A percentile compares a stretch with the other conserved stretches of the same genome.
These are phyloP conservation scores for Skeletonema marinoi DNA, from an alignment of 108 stramenopile species.

Conservation along the genomic window DNA sequence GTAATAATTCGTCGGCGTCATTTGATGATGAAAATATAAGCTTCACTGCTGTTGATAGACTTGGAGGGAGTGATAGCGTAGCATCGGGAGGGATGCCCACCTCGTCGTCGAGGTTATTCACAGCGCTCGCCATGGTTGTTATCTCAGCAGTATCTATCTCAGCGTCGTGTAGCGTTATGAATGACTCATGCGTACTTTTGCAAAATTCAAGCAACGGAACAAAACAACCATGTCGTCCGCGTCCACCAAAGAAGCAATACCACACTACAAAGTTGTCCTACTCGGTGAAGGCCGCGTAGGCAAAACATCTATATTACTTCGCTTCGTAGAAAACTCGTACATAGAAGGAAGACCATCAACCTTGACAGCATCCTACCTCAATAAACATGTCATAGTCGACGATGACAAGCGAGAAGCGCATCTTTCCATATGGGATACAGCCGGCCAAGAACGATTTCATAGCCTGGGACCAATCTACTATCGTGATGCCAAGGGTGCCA, in stretches of 20 bases:
- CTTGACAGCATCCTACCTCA: conserved; percentile 61
- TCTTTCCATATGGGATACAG: conserved; percentile 97
- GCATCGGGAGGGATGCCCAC: conserved; percentile 33
- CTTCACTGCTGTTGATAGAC: conserved; percentile 8
- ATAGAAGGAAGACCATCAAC: conserved; percentile 52
- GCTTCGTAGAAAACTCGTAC: conserved; percentile 51
- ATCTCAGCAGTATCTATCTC: no score
- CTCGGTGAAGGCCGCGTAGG: conserved; percentile 54
- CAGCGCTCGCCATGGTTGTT: conserved; percentile 1
- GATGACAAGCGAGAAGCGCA: conserved; percentile 18
- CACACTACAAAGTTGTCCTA: conserved; percentile 30
- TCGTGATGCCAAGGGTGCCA: conserved; percentile 95
- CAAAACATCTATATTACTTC: conserved; percentile 69
- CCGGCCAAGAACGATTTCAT: conserved; percentile 98
- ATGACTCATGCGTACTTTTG: no score
- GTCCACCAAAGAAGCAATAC: background rate
- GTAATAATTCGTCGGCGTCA: conserved; percentile 1
- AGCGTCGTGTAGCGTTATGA: no score
- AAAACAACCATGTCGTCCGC: background rate
- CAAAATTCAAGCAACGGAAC: background rate
- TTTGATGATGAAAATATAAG: conserved; percentile 7
- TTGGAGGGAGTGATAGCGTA: conserved; percentile 23
- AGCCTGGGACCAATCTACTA: conserved; percentile 96
- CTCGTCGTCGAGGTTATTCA: conserved; percentile 25
- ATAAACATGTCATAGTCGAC: conserved; percentile 34